Conservation (phyloP, 177 flowering plant species). For the Vitis hybrid region DNA sequence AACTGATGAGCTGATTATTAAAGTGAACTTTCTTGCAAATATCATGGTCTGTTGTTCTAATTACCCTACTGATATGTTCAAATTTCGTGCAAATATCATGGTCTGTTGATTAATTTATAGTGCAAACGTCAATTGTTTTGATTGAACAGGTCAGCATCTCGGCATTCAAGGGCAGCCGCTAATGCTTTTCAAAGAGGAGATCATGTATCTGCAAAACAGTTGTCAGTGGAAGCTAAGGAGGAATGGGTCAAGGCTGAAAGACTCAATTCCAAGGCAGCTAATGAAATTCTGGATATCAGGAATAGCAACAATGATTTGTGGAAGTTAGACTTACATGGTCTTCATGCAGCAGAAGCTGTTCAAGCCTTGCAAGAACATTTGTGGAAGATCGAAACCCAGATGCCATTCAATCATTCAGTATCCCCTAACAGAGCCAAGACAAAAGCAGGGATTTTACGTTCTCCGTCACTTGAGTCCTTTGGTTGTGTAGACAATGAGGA, state of each 20-base stretch:
- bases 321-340: conserved; percentile 96
- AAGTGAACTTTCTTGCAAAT: no score
- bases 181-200: conserved; percentile 79
- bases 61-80: no score
- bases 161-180: conserved; percentile 69
- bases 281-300: conserved; percentile 58
- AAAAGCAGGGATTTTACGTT: conserved; percentile 8
- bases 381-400: conserved; percentile 51
- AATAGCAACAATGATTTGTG: conserved; percentile 61
- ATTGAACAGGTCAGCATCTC: conserved; percentile 41
- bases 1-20: no score
- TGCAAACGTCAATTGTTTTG: no score
- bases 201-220: conserved; percentile 64
- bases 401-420: conserved; percentile 21
- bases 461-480: conserved; percentile 29
- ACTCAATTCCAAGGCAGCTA: conserved; percentile 76
- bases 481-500: conserved; percentile 16
- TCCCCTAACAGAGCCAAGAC: conserved; percentile 29
- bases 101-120: no score
- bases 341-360: conserved; percentile 88
- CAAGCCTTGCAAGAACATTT: conserved; percentile 62
- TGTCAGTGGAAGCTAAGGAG: conserved; percentile 59
- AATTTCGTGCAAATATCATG: no score
- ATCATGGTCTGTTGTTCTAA: no score
- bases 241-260: conserved; percentile 64